Conservation (phyloP, 1,284 basidiomycete species). For the Rhodotorula sp. region DNA sequence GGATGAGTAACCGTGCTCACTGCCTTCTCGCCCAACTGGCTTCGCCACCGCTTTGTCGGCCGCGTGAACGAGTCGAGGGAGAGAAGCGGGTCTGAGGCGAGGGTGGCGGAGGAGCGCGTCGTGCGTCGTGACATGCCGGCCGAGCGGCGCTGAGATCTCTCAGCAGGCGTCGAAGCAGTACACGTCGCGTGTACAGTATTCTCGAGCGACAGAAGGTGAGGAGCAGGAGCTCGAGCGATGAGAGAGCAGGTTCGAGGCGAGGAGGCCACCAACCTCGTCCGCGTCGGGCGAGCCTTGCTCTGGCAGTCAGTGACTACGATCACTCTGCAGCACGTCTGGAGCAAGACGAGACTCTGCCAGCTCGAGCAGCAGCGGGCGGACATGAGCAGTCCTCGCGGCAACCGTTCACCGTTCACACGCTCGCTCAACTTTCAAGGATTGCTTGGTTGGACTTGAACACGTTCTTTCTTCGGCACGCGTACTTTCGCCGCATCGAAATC, state of each 20-base stretch:
- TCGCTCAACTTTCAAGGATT: too few species aligned
- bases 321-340: too few species aligned
- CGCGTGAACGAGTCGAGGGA: not conserved
- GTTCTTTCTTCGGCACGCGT: too few species aligned
- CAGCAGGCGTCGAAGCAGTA: too few species aligned
- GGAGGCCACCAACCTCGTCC: not conserved
- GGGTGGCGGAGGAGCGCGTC: not conserved
- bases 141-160: not conserved
- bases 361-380: too few species aligned
- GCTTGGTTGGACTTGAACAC: too few species aligned
- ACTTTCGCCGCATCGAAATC: too few species aligned
- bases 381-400: too few species aligned
- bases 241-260: not conserved
- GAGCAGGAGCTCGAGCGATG: not conserved
- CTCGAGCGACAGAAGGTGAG: too few species aligned
- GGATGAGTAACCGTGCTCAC: accelerated
- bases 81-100: not conserved
- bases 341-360: too few species aligned
- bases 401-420: too few species aligned
- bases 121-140: not conserved
- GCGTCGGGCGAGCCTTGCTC: not conserved
- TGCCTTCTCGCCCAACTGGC: not conserved
- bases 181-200: too few species aligned
- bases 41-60: not conserved
- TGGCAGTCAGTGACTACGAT: not conserved